Percentiles rank a stretch among this genome's conserved stretches.
These are phyloP conservation scores for Alternaria solani DNA, from an alignment of 2,329 filamentous ascomycete genomes.

Conservation along the genomic window DNA sequence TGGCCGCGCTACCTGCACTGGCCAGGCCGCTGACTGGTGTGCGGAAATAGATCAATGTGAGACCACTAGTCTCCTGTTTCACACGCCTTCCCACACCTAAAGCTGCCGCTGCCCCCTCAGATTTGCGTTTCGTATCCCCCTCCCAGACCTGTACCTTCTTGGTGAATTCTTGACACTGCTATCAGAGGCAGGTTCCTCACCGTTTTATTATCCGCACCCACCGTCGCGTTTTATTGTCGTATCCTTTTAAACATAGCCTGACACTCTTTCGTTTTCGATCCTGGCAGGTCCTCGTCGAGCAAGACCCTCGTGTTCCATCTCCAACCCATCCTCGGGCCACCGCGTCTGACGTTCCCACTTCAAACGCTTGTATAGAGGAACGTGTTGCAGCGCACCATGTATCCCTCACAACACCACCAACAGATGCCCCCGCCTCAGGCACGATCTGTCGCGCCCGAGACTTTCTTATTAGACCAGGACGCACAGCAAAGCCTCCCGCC, in stretches of 20 bases:
- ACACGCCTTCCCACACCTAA: conserved; percentile 52
- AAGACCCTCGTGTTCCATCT: conserved; percentile 41
- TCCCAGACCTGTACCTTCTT: conserved; percentile 44
- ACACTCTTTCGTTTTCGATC: conserved; percentile 46
- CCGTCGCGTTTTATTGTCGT: conserved; percentile 46
- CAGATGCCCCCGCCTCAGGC: conserved; percentile 86
- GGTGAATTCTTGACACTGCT: conserved; percentile 48
- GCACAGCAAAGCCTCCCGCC: conserved; percentile 95
- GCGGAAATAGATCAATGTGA: conserved; percentile 49
- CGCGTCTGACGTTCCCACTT: conserved; percentile 41
- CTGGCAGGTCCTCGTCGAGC: conserved; percentile 50
- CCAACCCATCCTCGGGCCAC: conserved; percentile 22
- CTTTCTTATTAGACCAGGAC: conserved; percentile 97
- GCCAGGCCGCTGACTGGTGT: conserved; percentile 37
- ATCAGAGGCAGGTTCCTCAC: conserved; percentile 48
- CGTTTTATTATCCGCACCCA: conserved; percentile 15
- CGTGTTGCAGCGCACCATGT: conserved; percentile 57
- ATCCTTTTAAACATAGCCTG: conserved; percentile 46
- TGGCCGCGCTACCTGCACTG: conserved; percentile 35
- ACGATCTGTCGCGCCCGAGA: conserved; percentile 81
- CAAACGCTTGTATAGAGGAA: conserved; percentile 41
- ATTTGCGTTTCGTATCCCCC: conserved; percentile 49
- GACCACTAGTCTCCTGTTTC: conserved; percentile 52
- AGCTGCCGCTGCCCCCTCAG: conserved; percentile 50
- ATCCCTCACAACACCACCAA: conserved; percentile 66